Base-by-base conservation (phyloP, 345 rosid genomes). In the Citrus inodora region DNA sequence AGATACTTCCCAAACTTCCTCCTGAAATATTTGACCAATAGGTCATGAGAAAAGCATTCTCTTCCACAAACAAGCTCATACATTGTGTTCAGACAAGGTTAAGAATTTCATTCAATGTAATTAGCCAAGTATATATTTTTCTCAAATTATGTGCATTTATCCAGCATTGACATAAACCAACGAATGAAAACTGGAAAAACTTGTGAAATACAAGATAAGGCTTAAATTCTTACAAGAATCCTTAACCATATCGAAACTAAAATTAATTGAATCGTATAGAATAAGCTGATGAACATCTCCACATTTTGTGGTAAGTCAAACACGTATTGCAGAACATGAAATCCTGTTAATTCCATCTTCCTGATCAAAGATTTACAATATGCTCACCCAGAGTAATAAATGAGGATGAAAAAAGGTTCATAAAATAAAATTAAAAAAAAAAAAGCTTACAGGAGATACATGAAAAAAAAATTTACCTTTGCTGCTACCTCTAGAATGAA, bases 1-100 rank as follows among this genome's bases (percentile, higher is more conserved):
- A 80, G 87, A 89, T 83, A 95, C 99, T 91, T 93, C 99, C 99
- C 99, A 95, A 76, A 95, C 97, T 87, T 95, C 98, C 82, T 95
- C 99, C 99, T 93, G 91, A 86, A 71, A 86, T 60, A 67, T 76
- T 82, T 56, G 66, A 72, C 58, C 27, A 65, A 32, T 13, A 30
- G 67, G 51, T 74, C 48, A 84, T 22, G 22, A 59, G 33, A 65
- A 75, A 27, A 70, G 60, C 55, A 37, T 21, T 73, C 46, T 77
- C 71, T 13, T 76, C 61, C 32, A 6, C 53, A 72, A 64, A 25
- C 8, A 40, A 38, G 71, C 59, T 37, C 28, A 28, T 13, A 28
- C 9, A 56, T 2, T 38, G 35, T 16, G 48, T 4, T 21, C 63
- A 65, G 33, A 7, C 2, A 40, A 46, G 71, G 62, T 8, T 16